Evolutionary conservation across 208 protist genomes (phyloP).

Genomic region (Trypanosoma caninum): DNA sequence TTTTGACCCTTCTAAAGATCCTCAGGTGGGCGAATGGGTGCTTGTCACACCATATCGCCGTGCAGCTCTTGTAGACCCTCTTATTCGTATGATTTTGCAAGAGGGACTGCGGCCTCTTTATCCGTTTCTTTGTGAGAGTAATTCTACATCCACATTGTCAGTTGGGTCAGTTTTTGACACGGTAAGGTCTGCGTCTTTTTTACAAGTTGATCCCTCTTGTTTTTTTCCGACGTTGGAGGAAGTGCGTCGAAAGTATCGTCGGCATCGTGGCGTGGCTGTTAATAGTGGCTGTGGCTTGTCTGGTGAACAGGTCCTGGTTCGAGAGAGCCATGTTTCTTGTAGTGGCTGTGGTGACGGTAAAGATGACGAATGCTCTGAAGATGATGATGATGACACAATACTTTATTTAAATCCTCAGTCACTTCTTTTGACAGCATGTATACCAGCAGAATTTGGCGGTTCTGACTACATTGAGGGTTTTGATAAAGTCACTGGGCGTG

Average conservation of each 20-base stretch:
- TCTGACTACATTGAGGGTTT: conserved; percentile 54
- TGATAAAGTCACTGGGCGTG: conserved; percentile 16
- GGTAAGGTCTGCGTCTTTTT: background rate
- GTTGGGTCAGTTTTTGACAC: background rate
- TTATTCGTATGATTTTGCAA: conserved; percentile 44
- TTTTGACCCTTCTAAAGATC: conserved; percentile 55
- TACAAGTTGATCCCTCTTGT: conserved; percentile 1
- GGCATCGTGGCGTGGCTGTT: no score
- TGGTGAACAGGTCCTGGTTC: no score
- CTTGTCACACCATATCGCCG: conserved; percentile 54
- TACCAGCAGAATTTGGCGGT: conserved; percentile 69
- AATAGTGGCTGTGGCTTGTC: no score
- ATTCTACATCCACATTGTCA: background rate
- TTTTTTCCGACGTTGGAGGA: conserved; percentile 22
- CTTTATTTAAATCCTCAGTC: conserved; percentile 72
- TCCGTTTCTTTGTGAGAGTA: conserved; percentile 5
- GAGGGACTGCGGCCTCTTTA: conserved; percentile 16
- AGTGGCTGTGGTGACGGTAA: background rate
- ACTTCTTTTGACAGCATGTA: conserved; percentile 68
- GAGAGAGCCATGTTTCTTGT: no score
- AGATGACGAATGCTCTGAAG: background rate
- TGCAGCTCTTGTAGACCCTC: conserved; percentile 41
- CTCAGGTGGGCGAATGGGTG: conserved; percentile 82
- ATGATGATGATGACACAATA: conserved; percentile 27
- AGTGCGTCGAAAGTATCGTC: conserved; percentile 9